A percentile compares a stretch with the other conserved stretches of the same genome.
Conservation (phyloP, 495 filamentous ascomycete species). For the Parmelia sp. region DNA sequence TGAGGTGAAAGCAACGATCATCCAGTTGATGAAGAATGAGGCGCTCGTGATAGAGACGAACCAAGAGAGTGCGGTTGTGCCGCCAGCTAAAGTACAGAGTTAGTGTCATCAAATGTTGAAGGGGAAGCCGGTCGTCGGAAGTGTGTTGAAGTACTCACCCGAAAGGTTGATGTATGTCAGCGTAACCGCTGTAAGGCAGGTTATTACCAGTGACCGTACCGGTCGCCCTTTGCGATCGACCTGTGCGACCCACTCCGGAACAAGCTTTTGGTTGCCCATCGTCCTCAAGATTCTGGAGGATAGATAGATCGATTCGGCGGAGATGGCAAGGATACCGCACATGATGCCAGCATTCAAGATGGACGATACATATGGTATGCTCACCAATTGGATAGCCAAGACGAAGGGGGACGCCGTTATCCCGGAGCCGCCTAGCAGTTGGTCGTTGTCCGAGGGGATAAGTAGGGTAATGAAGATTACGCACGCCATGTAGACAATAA, state of each 20-base stretch:
- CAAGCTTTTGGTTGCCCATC: conserved; percentile 30
- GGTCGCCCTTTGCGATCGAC: conserved; percentile 31
- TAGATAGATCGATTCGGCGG: conserved; percentile 30
- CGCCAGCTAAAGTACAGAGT: conserved; percentile 19
- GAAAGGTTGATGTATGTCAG: conserved; percentile 32
- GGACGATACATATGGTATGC: conserved; percentile 28
- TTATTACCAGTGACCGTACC: conserved; percentile 24
- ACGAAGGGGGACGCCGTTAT: conserved; percentile 32
- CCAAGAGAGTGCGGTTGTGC: conserved; percentile 27
- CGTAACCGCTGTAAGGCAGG: conserved; percentile 23
- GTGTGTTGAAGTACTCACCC: conserved; percentile 6
- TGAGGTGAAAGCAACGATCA: conserved; percentile 29
- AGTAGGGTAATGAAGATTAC: conserved; percentile 30
- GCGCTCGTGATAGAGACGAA: conserved; percentile 30
- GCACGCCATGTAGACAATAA: conserved; percentile 30
- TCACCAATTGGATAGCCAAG: conserved; percentile 30
- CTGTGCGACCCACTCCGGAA: conserved; percentile 24
- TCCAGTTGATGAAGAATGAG: conserved; percentile 33
- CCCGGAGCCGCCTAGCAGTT: conserved; percentile 27
- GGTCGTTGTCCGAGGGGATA: conserved; percentile 29
- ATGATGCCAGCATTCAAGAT: conserved; percentile 34
- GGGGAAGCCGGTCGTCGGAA: background rate
- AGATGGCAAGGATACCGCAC: conserved; percentile 30
- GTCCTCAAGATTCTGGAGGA: conserved; percentile 30
- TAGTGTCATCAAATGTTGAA: background rate